Evolutionary conservation across 2,329 filamentous ascomycete species (phyloP), one percentile per base, ranked within the genome.

Genomic region (Beauveria bassiana): DNA sequence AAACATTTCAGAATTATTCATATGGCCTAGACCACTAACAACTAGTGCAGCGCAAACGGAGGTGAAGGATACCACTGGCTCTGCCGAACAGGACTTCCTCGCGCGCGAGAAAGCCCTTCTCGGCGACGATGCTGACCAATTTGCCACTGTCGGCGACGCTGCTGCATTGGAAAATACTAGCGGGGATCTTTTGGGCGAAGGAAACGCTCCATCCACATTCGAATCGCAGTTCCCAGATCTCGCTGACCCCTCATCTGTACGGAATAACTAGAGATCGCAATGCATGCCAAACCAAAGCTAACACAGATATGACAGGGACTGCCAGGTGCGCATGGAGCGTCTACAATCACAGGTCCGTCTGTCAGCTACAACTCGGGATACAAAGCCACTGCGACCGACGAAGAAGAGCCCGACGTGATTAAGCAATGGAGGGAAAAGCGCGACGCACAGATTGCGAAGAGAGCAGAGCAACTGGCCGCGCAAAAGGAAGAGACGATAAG

Each of bases 141-240:
- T 99, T 75, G 82, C 88, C 65, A 89, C 90, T 38, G 82, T 86
- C 64, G 86, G 88, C 70, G 91, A 96, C 72, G 79, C 82, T 62
- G 81, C 82, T 61, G 85, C 85, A 46, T 81, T 86, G 60, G 83
- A 81, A 66, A 86, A 88, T 68, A 79, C 85, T 66, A 82, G 78
- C 59, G 86, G 88, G 65, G 89, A 90, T 66, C 86, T 95, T 70
- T 79, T 96, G 63, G 81, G 93, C 57, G 86, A 86, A 54, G 86
- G 84, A 54, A 87, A 77, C 65, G 73, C 78, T 68, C 73, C 80
- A 64, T 73, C 75, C 31, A 73, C 75, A 65, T 98, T 98, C 69
- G 90, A 96, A 77, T 91, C 86, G 73, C 92, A 91, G 65, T 99
- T 96, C 75, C 95, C 95, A 34, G 90, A 92, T 61, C 86, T 99